Evolutionary conservation across 2,329 filamentous ascomycete genomes (phyloP), one percentile per base, ranked within the genome.

Genomic region (Fusarium sp.): DNA sequence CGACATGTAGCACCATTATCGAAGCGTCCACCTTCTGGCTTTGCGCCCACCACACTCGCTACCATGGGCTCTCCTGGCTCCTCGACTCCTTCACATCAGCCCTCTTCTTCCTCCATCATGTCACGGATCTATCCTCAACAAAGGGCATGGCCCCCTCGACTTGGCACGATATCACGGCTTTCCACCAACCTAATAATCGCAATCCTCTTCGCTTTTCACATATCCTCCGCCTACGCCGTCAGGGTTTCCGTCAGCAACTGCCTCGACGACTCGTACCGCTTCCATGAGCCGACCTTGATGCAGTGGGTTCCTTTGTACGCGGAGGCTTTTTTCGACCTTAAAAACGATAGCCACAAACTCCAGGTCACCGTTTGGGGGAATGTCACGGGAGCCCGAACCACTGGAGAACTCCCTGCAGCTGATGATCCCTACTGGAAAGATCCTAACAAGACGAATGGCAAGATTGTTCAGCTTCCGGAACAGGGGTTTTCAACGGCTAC

Each of bases 361-460:
- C 91, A 89, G 71, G 85, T 98, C 64, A 96, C 91, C 2, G 89
- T 98, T 55, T 98, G 94, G 85, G 96, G 95, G 60, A 98, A 98
- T 82, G 94, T 98, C 33, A 93, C 92, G 10, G 96, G 96, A 55
- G 90, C 92, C 59, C 87, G 88, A 51, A 86, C 86, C 3, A 79
- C 83, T 14, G 84, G 85, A n/a, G 69, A 82, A 3, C 88, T 94
- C 62, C 94, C 94, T 36, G 77, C 89, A 0, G 82, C 87, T 20
- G 82, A 87, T 75, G 88, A 90, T 79, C 81, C 89, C 0, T 83
- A 86, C 55, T 94, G 94, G 93, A 80, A 75, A 3, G 85, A 96
- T 79, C 79, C 86, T 1, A 88, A 87, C 38, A 80, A 86, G 57
- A 91, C 88, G 62, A 84, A 86, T 70, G 94, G 95, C 79, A 98